These are phyloP conservation scores for Stephanodiscus minutulus DNA, from an alignment of 108 stramenopile species.

Conservation along the genomic window DNA sequence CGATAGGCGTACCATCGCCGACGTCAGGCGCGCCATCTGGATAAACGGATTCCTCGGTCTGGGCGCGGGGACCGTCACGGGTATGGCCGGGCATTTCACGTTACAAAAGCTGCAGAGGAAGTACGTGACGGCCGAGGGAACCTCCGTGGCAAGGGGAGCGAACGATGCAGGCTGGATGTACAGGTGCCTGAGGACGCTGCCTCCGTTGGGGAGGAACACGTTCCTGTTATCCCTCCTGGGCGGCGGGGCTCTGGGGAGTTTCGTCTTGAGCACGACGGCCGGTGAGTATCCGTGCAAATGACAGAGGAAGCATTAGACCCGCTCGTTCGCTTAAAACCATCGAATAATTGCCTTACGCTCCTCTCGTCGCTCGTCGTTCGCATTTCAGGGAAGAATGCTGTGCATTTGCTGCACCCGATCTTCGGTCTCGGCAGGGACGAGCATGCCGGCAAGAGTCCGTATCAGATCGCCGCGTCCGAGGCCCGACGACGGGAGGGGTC, in stretches of 20 bases:
- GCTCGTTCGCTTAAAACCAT: neutral
- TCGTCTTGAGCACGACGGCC: conserved; percentile 62
- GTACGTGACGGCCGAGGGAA: conserved; percentile 7
- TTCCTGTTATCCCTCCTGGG: conserved; percentile 61
- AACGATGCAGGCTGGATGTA: conserved; percentile 12
- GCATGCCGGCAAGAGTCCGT: conserved; percentile 44
- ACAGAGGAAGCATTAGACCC: neutral
- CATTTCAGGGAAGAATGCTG: conserved; percentile 69
- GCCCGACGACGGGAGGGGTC: conserved; percentile 17
- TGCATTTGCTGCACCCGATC: conserved; percentile 76
- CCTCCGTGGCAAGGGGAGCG: neutral
- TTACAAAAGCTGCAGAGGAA: conserved; percentile 25
- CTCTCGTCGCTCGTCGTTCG: neutral
- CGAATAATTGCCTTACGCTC: neutral
- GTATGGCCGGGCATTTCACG: conserved; percentile 18
- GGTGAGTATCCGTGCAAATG: conserved; percentile 17
- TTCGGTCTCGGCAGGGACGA: conserved; percentile 59
- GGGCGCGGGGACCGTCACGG: conserved; percentile 31
- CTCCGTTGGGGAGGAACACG: conserved; percentile 59
- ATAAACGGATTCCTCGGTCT: conserved; percentile 67
- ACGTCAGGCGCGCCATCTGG: conserved; percentile 78
- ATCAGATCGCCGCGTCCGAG: conserved; percentile 32
- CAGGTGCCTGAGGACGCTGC: conserved; percentile 24
- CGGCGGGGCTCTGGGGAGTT: conserved; percentile 75
- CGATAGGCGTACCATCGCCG: conserved; percentile 64